Base-by-base conservation (phyloP, 1,284 basidiomycete species). In the Tylopilus orsonianus region DNA sequence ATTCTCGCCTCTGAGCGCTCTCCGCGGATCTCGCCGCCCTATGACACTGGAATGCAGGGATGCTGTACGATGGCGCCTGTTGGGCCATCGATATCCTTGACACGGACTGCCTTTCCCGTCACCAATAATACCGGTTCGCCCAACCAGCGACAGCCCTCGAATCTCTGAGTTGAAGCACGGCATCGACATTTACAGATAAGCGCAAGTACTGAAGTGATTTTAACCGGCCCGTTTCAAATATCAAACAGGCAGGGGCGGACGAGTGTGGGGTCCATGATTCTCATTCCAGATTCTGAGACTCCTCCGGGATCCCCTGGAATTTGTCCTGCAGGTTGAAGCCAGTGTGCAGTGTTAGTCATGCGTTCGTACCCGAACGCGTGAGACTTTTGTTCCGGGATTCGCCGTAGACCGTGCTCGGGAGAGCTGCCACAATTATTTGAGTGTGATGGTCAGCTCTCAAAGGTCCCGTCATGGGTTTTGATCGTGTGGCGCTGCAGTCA, bases 1-100 rank as follows among this genome's bases (percentile, higher is more conserved):
- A 26, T 37, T 46, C 8, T 41, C 18, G 39, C 22, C 39, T 27
- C 14, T 9, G 42, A 30, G 10, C 19, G 20, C 42, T 38, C 46
- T 62, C 60, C 58, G 58, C 60, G 58, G 58, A 59, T 48, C 52
- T 58, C 27, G 41, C 10, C 45, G 34, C 26, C 13, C 16, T 34
- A 27, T 24, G 37, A 36, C 32, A 35, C 41, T 57, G 13, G 40
- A 37, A 42, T 33, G 26, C 39, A 40, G 40, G 23, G 45, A 51
- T 55, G 56, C 44, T 43, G 46, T 59, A 56, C 27, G 37, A 37
- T 12, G 26, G 30, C 29, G 33, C 38, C 27, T 58, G 52, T 47
- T 43, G 44, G 42, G 46, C 19, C 14, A 32, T 24, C 36, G 23
- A 36, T 34, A 37, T 48, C 39, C 19, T 18, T 38, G 48, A 27